Base-by-base conservation (phyloP, 352 stramenopile genomes). In the Phytophthora citrophthora region DNA sequence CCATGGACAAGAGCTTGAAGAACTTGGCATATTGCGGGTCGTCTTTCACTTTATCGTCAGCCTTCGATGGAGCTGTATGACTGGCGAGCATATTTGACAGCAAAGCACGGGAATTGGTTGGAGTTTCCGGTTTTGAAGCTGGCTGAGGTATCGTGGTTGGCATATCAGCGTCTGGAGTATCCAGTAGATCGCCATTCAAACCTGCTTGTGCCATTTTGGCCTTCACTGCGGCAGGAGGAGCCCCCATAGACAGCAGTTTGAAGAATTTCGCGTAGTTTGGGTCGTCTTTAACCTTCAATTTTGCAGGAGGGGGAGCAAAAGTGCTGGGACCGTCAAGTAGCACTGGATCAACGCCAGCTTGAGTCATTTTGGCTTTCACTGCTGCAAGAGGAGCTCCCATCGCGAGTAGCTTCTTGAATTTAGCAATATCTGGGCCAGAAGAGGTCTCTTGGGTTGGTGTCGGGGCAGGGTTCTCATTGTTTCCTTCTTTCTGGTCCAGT, bases 171-270 rank as follows among this genome's bases (percentile, higher is more conserved):
- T 91, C 76, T 10, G 86, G 84, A 0, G 77, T 91, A 43, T 91
- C 81, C 7, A 93, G 56, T 3, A 90, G 61, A 3, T 82, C 74
- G 38, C 88, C 74, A 71, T 98, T 93, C 20, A 98, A 57, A 1
- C 89, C 91, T 68, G 97, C 95, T 60, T 83, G 72, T 9, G 39
- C 29, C 77, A 88, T 88, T 50, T 91, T 90, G 0, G 77, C 70
- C 44, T 89, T 86, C 2, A 93, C 82, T 6, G 77, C 79, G 18
- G 57, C 69, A 3, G 47, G 46, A 27, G 84, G 84, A 1, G 79
- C 81, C 2, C 82, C 82, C 79, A 91, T 91, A 0, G 77, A 76
- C 38, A 76, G 56, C 12, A 91, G 31, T 44, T 91, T 93, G 44
- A 90, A 87, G 56, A 87, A 91, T 47, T 93, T 91, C 5, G 67